Percentiles rank a stretch among this genome's conserved stretches.
Conservation (phyloP, 495 filamentous ascomycete genomes). For the Aspergillus sclerotioniger region DNA sequence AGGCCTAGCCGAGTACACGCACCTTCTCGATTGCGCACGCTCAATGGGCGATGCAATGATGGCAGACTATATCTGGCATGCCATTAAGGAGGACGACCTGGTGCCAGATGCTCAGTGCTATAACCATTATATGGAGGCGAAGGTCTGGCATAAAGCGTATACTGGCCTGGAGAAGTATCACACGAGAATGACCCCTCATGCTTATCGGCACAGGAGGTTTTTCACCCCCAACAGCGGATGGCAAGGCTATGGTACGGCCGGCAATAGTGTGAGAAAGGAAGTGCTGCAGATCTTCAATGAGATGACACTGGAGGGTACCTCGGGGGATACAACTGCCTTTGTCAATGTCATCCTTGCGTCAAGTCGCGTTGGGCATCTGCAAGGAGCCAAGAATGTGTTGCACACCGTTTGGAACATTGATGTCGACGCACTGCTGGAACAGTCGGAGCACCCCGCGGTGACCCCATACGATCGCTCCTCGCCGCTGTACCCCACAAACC, state of each 20-base stretch:
- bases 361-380: slow-evolving; percentile 53
- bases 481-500: slow-evolving; percentile 51
- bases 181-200: slow-evolving; percentile 39
- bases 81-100: slow-evolving; percentile 38
- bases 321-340: slow-evolving; percentile 55
- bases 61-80: slow-evolving; percentile 52
- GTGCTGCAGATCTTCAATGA: slow-evolving; percentile 43
- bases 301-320: slow-evolving; percentile 48
- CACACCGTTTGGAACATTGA: slow-evolving; percentile 59
- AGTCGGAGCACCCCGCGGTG: slow-evolving; percentile 26
- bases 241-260: slow-evolving; percentile 33
- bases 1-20: slow-evolving; percentile 50
- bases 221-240: slow-evolving; percentile 20
- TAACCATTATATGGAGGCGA: slow-evolving; percentile 54
- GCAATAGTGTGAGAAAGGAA: slow-evolving; percentile 31
- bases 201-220: slow-evolving; percentile 30
- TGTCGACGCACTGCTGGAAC: slow-evolving; percentile 37
- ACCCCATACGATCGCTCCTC: slow-evolving; percentile 42
- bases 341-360: slow-evolving; percentile 54
- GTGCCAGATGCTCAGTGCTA: slow-evolving; percentile 54
- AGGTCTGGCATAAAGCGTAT: slow-evolving; percentile 41
- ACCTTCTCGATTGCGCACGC: slow-evolving; percentile 54
- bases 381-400: slow-evolving; percentile 48
- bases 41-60: slow-evolving; percentile 44
- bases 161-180: slow-evolving; percentile 36